A percentile compares a stretch with the other conserved stretches of the same genome.
These are phyloP conservation scores for Ceraceosorus bombacis DNA, from an alignment of 1,284 basidiomycete genomes.

Conservation along the genomic window DNA sequence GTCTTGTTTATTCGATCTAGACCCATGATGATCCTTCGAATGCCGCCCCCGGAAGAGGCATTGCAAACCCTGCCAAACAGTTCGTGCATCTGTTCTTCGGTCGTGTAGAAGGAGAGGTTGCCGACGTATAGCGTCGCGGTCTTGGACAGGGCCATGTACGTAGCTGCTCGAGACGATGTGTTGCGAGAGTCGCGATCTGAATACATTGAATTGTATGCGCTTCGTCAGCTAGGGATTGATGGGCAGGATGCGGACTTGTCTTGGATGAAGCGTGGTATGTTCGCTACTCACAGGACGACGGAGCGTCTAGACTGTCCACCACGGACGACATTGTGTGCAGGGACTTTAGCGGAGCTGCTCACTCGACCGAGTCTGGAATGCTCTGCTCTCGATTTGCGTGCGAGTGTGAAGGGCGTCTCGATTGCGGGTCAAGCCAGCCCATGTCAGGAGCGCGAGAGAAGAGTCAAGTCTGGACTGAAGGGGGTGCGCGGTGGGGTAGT, in stretches of 20 bases:
- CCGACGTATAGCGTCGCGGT: conserved; percentile 65
- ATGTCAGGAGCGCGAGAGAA: no score
- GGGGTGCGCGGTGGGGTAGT: no score
- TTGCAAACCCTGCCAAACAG: conserved; percentile 85
- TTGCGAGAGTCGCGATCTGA: conserved; percentile 50
- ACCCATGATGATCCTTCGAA: conserved; percentile 99
- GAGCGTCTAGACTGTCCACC: conserved; percentile 14
- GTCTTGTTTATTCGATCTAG: conserved; percentile 95
- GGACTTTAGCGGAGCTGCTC: not conserved
- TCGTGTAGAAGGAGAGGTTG: conserved; percentile 59
- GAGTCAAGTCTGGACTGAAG: no score
- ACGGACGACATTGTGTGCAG: conserved; percentile 12
- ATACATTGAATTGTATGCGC: not conserved
- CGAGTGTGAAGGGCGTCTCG: no score
- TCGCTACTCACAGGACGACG: conserved; percentile 10
- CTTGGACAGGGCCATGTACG: conserved; percentile 52
- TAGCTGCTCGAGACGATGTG: conserved; percentile 41
- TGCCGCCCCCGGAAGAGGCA: conserved; percentile 82
- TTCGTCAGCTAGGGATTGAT: not conserved
- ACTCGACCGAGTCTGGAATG: no score
- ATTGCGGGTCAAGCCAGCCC: no score
- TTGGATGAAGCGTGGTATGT: not conserved
- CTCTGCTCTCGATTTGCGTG: no score
- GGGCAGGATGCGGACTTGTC: not conserved
- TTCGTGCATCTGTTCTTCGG: conserved; percentile 99